These are phyloP conservation scores for Stropharia rugosoannulata DNA, from an alignment of 768 basidiomycete genomes.

Conservation along the genomic window DNA sequence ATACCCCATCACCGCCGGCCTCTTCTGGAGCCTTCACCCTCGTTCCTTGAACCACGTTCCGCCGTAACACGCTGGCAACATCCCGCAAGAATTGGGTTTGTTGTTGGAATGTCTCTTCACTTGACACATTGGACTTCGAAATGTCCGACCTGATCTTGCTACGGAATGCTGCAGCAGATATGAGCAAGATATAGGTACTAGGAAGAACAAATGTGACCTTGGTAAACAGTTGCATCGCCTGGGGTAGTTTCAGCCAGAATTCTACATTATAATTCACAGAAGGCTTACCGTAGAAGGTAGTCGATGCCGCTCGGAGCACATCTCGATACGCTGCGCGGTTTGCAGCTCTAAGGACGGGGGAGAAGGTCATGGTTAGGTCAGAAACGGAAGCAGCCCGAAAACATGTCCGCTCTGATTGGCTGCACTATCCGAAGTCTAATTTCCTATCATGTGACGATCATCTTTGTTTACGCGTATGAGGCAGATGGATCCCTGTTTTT, in stretches of 20 bases:
- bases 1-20: conserved; percentile 41
- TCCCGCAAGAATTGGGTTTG: conserved; percentile 64
- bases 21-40: conserved; percentile 35
- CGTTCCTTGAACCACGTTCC: conserved; percentile 84
- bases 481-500: conserved; percentile 9
- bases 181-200: conserved; percentile 8
- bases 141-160: conserved; percentile 65
- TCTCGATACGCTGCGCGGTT: conserved; percentile 76
- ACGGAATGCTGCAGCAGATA: conserved; percentile 60
- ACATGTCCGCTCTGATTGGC: conserved; percentile 24
- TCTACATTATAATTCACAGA: not conserved
- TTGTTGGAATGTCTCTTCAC: conserved; percentile 48
- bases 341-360: conserved; percentile 56
- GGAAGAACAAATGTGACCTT: conserved; percentile 35
- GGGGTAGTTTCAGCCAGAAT: not conserved
- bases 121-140: conserved; percentile 35
- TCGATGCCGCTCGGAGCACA: conserved; percentile 62
- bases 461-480: conserved; percentile 15
- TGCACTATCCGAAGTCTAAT: conserved; percentile 9
- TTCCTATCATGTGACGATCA: conserved; percentile 20
- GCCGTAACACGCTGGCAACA: conserved; percentile 69
- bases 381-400: conserved; percentile 17
- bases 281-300: conserved; percentile 62
- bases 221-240: conserved; percentile 60
- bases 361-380: conserved; percentile 45